A percentile compares a stretch with the other conserved stretches of the same genome.
Evolutionary conservation across 768 basidiomycete genomes (phyloP).

Genomic region (Cystofilobasidium capitatum): DNA sequence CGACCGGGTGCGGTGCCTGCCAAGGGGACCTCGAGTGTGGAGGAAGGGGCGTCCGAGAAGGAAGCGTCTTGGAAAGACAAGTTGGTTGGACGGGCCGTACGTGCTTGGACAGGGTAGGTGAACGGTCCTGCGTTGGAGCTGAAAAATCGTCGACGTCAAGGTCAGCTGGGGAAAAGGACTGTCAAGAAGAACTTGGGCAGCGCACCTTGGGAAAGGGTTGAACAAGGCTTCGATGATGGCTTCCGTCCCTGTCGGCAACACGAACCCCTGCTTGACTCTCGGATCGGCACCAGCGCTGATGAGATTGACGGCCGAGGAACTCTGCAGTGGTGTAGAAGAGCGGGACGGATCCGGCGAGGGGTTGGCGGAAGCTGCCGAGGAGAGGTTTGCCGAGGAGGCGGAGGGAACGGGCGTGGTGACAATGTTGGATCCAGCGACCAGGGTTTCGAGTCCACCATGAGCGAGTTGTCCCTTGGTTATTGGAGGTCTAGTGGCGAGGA

Average conservation of each 20-base stretch:
- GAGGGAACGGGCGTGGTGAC: conserved; percentile 1
- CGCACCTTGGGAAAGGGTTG: conserved; percentile 48
- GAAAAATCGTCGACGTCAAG: no score
- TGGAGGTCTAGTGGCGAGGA: conserved; percentile 44
- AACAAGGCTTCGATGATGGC: conserved; percentile 68
- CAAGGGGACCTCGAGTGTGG: no score
- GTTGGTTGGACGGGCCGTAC: no score
- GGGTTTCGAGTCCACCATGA: conserved; percentile 54
- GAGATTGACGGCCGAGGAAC: neutral
- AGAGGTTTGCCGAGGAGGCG: neutral
- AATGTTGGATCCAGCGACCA: conserved; percentile 39
- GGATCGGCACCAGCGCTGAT: neutral
- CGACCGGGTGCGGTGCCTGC: no score
- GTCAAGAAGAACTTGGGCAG: no score
- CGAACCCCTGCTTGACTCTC: neutral
- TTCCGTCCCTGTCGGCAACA: conserved; percentile 50
- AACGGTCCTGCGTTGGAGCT: no score
- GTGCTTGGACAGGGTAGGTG: no score
- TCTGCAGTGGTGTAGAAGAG: neutral
- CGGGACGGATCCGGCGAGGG: conserved; percentile 6
- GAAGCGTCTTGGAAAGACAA: no score
- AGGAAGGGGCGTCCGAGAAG: no score
- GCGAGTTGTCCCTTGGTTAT: conserved; percentile 64
- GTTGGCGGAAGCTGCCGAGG: conserved; percentile 1
- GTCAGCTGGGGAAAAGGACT: no score